A percentile compares a stretch with the other conserved stretches of the same genome.
These are phyloP conservation scores for Rubia tinctorum DNA, from an alignment of 305 asterid genomes.

Conservation along the genomic window DNA sequence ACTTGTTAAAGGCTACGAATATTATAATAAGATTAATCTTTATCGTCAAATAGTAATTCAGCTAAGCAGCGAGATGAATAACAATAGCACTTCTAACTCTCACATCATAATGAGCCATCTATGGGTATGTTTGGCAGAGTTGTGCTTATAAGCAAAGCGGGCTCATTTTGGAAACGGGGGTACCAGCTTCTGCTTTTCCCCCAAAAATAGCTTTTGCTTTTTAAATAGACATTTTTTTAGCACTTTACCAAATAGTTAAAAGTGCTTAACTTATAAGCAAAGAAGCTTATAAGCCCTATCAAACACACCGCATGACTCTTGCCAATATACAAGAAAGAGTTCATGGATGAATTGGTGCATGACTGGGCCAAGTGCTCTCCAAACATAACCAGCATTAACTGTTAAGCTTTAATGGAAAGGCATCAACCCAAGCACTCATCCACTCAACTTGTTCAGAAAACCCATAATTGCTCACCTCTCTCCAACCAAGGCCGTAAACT, in stretches of 20 bases:
- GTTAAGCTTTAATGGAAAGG: background rate
- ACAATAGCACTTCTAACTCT: background rate
- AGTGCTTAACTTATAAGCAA: background rate
- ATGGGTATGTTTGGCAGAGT: too few species aligned
- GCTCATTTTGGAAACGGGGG: too few species aligned
- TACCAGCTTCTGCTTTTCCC: too few species aligned
- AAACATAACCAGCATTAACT: too few species aligned
- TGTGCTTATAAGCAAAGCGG: too few species aligned
- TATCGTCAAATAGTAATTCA: background rate
- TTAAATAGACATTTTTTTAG: too few species aligned
- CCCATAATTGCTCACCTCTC: constrained; percentile 55
- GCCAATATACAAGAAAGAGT: background rate
- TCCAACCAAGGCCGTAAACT: constrained; percentile 62
- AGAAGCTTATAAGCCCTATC: too few species aligned
- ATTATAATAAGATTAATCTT: background rate
- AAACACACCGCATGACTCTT: background rate
- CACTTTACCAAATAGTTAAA: background rate
- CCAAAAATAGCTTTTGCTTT: too few species aligned
- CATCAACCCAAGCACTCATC: background rate
- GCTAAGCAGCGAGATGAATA: background rate
- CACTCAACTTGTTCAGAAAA: background rate
- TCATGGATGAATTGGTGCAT: background rate
- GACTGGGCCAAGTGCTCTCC: background rate
- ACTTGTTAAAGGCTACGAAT: background rate
- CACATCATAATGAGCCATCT: background rate